Conservation (phyloP, 176 grass and related monocot genomes). For the Triticum dicoccoides region DNA sequence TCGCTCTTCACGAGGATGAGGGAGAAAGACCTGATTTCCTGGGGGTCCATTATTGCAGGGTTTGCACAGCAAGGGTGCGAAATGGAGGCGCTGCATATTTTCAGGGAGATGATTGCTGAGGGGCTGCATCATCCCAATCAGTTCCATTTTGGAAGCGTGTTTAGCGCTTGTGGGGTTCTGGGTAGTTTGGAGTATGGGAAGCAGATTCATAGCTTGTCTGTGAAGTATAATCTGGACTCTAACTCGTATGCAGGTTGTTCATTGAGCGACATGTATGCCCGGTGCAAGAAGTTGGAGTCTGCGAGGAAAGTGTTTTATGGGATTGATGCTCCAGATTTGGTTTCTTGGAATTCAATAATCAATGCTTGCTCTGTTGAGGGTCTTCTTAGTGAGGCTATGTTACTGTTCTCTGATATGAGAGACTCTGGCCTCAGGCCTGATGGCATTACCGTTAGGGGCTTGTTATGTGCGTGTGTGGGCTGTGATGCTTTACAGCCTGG, state of each 20-base stretch:
- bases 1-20: conserved; percentile 47
- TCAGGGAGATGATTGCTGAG: conserved; percentile 60
- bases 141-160: conserved; percentile 61
- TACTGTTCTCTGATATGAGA: conserved; percentile 69
- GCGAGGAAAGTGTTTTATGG: conserved; percentile 49
- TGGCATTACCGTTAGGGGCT: conserved; percentile 59
- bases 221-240: conserved; percentile 53
- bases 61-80: conserved; percentile 39
- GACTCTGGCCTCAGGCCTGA: conserved; percentile 52
- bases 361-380: conserved; percentile 68
- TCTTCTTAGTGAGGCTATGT: conserved; percentile 49
- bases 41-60: conserved; percentile 67
- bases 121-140: conserved; percentile 54
- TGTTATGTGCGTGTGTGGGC: conserved; percentile 67
- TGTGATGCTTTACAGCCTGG: conserved; percentile 59
- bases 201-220: conserved; percentile 62
- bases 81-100: conserved; percentile 42
- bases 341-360: conserved; percentile 77
- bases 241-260: conserved; percentile 46
- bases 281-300: conserved; percentile 52
- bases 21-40: conserved; percentile 66
- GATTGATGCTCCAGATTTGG: conserved; percentile 57
- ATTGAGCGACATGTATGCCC: conserved; percentile 52
- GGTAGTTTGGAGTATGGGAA: conserved; percentile 39
- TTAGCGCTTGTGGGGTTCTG: conserved; percentile 52